phyloP scores from a whole-genome alignment of 495 filamentous ascomycete genomes.

The Letharia columbiana region DNA sequence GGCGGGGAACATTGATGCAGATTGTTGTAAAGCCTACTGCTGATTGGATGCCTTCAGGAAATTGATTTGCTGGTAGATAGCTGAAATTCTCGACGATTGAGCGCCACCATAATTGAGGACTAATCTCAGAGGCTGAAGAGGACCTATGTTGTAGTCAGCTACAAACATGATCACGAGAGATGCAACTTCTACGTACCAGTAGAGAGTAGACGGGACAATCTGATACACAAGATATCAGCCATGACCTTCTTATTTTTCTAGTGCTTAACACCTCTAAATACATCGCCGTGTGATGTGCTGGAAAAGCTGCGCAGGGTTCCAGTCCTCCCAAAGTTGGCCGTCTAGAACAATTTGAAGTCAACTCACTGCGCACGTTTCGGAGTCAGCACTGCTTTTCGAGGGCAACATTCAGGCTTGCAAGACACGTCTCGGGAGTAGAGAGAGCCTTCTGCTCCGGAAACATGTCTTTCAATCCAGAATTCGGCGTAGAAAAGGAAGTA shows the following conservation, averaged over 20 bases:
- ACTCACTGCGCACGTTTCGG: slow-evolving; percentile 1
- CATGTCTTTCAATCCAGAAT: too few species aligned
- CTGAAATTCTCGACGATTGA: slow-evolving; percentile 25
- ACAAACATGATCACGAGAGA: background rate
- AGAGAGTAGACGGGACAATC: slow-evolving; percentile 18
- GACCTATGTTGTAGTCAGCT: slow-evolving; percentile 7
- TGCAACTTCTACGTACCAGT: slow-evolving; percentile 10
- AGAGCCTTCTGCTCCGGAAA: too few species aligned
- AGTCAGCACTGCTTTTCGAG: too few species aligned
- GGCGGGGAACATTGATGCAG: slow-evolving; percentile 28
- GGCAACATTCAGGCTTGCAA: too few species aligned
- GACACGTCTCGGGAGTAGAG: too few species aligned
- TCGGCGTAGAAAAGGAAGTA: too few species aligned
- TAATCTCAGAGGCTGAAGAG: slow-evolving; percentile 3
- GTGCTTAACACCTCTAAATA: background rate
- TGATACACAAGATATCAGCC: slow-evolving; percentile 1
- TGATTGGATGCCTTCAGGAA: slow-evolving; percentile 18
- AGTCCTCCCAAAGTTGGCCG: slow-evolving; percentile 15
- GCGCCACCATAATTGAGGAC: slow-evolving; percentile 28
- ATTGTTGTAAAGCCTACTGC: slow-evolving; percentile 23
- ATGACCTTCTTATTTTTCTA: too few species aligned
- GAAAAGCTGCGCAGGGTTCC: background rate
- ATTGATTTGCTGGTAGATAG: slow-evolving; percentile 11
- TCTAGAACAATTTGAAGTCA: background rate
- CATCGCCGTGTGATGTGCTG: background rate